Base-by-base conservation (phyloP, 2,329 filamentous ascomycete genomes). In the Sclerotinia trifoliorum region DNA sequence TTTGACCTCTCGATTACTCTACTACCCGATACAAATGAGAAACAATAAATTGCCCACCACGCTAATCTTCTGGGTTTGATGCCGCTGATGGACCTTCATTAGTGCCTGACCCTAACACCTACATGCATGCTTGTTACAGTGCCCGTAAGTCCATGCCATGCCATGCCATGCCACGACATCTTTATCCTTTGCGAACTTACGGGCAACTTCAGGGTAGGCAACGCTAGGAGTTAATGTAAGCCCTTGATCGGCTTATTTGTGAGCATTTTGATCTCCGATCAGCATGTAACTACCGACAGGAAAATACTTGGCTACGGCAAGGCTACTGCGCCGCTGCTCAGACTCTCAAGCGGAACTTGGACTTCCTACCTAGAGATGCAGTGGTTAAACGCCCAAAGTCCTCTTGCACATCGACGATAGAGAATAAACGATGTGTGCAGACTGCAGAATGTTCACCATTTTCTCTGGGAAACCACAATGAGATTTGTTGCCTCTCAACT, bases 291-390 rank as follows among this genome's bases (percentile, higher is more conserved):
- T 62, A 62, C 58, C 58, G 58, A 35, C 58, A 51, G 44, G 44
- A 62, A 62, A 61, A 32, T 35, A 62, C 26, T 51, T 62, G 29
- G 29, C 26, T 62, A 51, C 29, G 55, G n/a, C 55, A 57, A 57
- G 19, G n/a, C 55, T 57, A 24, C 55, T 57, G 55, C 35, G 55
- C 55, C 55, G 55, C 55, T 42, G 55, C 55, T 57, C 55, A 57
- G 35, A 57, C 55, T 57, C 55, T 35, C 32, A 42, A 26, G 8
- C 55, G 7, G 15, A 24, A 57, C 35, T 24, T 42, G 21, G 55
- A 57, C 32, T 57, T 57, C n/a, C 32, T 24, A 15, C n/a, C 55
- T 42, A 13, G 42, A 17, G 29, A 57, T n/a, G 55, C 15, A 24
- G 55, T 57, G 35, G 32, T 42, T 8, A 15, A 4, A 17, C 55